Evolutionary conservation across 1,284 basidiomycete genomes (phyloP).

Genomic region (Mycocalia duriaeana): DNA sequence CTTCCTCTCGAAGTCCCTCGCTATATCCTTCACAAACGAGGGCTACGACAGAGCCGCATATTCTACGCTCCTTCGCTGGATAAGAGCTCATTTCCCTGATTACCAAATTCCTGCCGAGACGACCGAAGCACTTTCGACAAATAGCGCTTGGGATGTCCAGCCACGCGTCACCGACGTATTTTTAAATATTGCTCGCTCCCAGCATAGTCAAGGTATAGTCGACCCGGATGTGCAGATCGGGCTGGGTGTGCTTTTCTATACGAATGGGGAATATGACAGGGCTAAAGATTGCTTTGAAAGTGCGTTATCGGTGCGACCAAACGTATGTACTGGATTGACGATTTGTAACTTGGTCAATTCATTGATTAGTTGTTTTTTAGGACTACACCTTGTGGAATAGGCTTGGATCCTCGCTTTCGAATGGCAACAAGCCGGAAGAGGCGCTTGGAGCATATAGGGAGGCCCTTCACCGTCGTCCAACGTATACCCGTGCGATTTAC

Average conservation of each 20-base stretch:
- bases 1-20: too few relatives aligned
- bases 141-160: slow-evolving; percentile 83
- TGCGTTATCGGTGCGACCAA: slow-evolving; percentile 76
- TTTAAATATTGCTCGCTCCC: slow-evolving; percentile 78
- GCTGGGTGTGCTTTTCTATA: slow-evolving; percentile 92
- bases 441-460: slow-evolving; percentile 93
- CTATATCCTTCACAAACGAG: slow-evolving; percentile 97
- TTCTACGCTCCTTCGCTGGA: slow-evolving; percentile 84
- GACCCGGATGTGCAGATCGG: slow-evolving; percentile 94
- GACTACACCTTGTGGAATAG: slow-evolving; percentile 98
- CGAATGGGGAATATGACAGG: slow-evolving; percentile 70
- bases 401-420: slow-evolving; percentile 91
- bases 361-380: slow-evolving; percentile 23
- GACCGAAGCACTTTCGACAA: slow-evolving; percentile 47
- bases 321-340: slow-evolving; percentile 23
- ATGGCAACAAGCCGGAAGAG: slow-evolving; percentile 92
- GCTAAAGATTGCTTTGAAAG: slow-evolving; percentile 90
- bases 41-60: slow-evolving; percentile 87
- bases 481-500: slow-evolving; percentile 95
- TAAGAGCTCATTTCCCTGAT: slow-evolving; percentile 73
- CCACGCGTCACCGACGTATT: slow-evolving; percentile 81
- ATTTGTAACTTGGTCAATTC: too few relatives aligned
- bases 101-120: slow-evolving; percentile 56
- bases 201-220: slow-evolving; percentile 66
- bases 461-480: slow-evolving; percentile 89